These are phyloP conservation scores for Lipomyces yamanashiensis DNA, from an alignment of 805 yeast genomes.

Conservation along the genomic window DNA sequence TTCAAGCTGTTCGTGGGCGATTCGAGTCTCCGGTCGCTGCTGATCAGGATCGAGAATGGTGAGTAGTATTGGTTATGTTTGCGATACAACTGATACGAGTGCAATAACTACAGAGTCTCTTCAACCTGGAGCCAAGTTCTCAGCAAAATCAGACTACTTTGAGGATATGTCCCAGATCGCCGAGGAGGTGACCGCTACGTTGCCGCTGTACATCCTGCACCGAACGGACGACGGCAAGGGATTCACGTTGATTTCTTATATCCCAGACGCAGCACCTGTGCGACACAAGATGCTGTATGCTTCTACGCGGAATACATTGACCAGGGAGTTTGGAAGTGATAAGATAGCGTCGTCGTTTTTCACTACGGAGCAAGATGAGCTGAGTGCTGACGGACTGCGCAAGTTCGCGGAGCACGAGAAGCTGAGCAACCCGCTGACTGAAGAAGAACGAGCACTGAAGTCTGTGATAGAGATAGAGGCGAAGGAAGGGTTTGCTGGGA, in stretches of 20 bases:
- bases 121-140: constrained; percentile 46
- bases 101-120: constrained; percentile 33
- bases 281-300: constrained; percentile 92
- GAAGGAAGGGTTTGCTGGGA: constrained; percentile 32
- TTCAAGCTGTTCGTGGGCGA: constrained; percentile 51
- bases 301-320: constrained; percentile 77
- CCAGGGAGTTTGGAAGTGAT: constrained; percentile 71
- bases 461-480: constrained; percentile 34
- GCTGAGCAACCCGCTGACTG: constrained; percentile 57
- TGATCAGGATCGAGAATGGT: constrained; percentile 49
- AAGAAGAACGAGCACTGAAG: constrained; percentile 53
- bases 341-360: constrained; percentile 56
- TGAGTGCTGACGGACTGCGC: constrained; percentile 56
- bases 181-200: constrained; percentile 44
- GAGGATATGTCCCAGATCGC: constrained; percentile 48
- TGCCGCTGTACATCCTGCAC: constrained; percentile 58
- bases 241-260: constrained; percentile 74
- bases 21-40: constrained; percentile 46
- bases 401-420: constrained; percentile 48
- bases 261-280: constrained; percentile 84
- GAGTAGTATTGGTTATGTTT: background rate
- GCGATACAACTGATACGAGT: background rate
- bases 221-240: constrained; percentile 39
- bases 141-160: constrained; percentile 43
- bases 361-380: constrained; percentile 62